These are phyloP conservation scores for Cylindrotheca fusiformis DNA, from an alignment of 108 stramenopile genomes.

Conservation along the genomic window DNA sequence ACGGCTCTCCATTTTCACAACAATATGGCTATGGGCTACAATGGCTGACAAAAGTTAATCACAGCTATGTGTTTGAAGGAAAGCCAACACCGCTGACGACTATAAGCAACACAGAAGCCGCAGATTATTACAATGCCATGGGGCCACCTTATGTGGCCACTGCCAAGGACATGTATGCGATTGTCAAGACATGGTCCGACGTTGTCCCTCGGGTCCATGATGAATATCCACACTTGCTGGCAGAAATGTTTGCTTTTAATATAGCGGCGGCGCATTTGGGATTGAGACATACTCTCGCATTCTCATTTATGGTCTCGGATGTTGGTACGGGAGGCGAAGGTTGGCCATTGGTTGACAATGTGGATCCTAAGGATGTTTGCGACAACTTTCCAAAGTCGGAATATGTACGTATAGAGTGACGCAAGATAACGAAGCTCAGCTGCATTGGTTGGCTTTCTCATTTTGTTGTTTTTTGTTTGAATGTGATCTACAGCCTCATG, in stretches of 20 bases:
- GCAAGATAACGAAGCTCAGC: too few species aligned
- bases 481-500: neutral
- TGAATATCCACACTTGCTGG: conserved; percentile 65
- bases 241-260: conserved; percentile 79
- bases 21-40: conserved; percentile 86
- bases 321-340: conserved; percentile 50
- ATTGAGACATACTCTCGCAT: conserved; percentile 56
- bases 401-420: conserved; percentile 16
- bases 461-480: too few species aligned
- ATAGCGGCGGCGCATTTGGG: conserved; percentile 78
- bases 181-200: conserved; percentile 62
- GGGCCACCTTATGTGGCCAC: conserved; percentile 75
- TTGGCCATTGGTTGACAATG: conserved; percentile 52
- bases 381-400: conserved; percentile 43
- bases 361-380: conserved; percentile 46
- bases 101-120: conserved; percentile 39
- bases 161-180: conserved; percentile 66
- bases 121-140: conserved; percentile 57
- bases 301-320: conserved; percentile 75
- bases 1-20: conserved; percentile 91
- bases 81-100: conserved; percentile 50
- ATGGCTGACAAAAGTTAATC: conserved; percentile 63
- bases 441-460: too few species aligned
- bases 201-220: conserved; percentile 66
- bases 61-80: conserved; percentile 36